Evolutionary conservation across 108 stramenopile species (phyloP).

Genomic region (Schizochytrium sp.): DNA sequence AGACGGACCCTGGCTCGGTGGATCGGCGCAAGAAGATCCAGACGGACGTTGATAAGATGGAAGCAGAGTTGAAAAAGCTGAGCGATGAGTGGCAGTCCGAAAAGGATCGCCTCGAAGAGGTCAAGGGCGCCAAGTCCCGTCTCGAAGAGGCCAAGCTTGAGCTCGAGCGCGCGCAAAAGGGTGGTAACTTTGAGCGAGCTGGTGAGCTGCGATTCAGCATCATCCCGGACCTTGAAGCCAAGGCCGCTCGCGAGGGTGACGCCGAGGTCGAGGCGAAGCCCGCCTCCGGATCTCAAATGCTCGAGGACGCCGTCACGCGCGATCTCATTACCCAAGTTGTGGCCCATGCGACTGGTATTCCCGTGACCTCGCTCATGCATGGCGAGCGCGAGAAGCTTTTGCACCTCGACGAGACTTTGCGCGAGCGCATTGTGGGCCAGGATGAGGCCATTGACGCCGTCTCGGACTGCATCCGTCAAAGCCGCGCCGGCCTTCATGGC

Average conservation of each 20-base stretch:
- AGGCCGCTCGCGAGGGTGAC: slow-evolving; percentile 49
- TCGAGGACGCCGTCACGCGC: slow-evolving; percentile 74
- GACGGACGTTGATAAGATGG: slow-evolving; percentile 64
- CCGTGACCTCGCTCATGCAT: slow-evolving; percentile 69
- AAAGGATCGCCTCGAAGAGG: slow-evolving; percentile 67
- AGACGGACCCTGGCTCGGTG: slow-evolving; percentile 67
- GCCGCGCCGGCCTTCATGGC: slow-evolving; percentile 71
- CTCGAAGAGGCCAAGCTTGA: slow-evolving; percentile 69
- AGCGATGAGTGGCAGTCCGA: slow-evolving; percentile 27
- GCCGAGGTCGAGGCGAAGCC: slow-evolving; percentile 39
- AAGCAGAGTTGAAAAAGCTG: slow-evolving; percentile 29
- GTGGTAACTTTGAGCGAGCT: slow-evolving; percentile 78
- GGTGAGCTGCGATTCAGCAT: slow-evolving; percentile 86
- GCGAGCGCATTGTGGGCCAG: slow-evolving; percentile 75
- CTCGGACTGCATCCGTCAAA: slow-evolving; percentile 66
- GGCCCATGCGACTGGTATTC: slow-evolving; percentile 82
- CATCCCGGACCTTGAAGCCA: slow-evolving; percentile 72
- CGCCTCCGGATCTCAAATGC: slow-evolving; percentile 22
- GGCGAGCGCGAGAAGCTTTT: slow-evolving; percentile 76
- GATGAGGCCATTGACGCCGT: slow-evolving; percentile 67
- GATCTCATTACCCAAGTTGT: slow-evolving; percentile 92
- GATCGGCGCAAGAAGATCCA: slow-evolving; percentile 56
- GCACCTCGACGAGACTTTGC: slow-evolving; percentile 58
- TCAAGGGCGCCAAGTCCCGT: slow-evolving; percentile 70
- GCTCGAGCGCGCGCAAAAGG: slow-evolving; percentile 69